Evolutionary conservation across 176 grass and related monocot genomes (phyloP).

Genomic region (Oryza glumipatula): DNA sequence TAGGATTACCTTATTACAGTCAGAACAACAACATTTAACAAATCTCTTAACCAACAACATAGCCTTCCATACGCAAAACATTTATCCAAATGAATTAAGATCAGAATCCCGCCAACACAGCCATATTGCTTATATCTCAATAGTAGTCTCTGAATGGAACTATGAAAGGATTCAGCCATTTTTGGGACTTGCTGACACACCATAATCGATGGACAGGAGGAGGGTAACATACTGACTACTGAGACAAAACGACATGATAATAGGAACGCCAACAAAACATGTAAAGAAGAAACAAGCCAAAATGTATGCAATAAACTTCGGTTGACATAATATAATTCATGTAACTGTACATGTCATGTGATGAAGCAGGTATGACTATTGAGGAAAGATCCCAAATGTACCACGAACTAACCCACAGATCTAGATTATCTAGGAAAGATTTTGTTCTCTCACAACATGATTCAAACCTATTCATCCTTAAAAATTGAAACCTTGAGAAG

Average conservation of each 20-base stretch:
- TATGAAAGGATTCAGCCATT: conserved; percentile 2
- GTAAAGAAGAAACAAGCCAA: background rate
- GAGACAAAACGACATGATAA: conserved; percentile 8
- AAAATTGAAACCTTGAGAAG: background rate
- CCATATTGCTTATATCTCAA: background rate
- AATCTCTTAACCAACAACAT: background rate
- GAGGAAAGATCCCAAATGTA: background rate
- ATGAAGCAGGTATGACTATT: background rate
- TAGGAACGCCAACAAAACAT: background rate
- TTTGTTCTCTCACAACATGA: background rate
- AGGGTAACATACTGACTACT: background rate
- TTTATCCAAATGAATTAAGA: background rate
- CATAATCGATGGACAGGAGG: background rate
- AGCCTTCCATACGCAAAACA: background rate
- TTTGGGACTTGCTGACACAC: background rate
- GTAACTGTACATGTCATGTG: background rate
- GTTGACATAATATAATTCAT: background rate
- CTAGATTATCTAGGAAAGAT: background rate
- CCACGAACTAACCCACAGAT: background rate
- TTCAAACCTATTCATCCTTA: background rate
- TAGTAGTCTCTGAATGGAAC: background rate
- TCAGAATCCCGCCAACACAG: background rate
- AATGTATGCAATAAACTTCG: conserved; percentile 15
- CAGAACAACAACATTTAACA: background rate
- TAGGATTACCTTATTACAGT: background rate